Evolutionary conservation across 2,329 filamentous ascomycete genomes (phyloP), one percentile per base, ranked within the genome.

Genomic region (Sarocladiaceae sp.): DNA sequence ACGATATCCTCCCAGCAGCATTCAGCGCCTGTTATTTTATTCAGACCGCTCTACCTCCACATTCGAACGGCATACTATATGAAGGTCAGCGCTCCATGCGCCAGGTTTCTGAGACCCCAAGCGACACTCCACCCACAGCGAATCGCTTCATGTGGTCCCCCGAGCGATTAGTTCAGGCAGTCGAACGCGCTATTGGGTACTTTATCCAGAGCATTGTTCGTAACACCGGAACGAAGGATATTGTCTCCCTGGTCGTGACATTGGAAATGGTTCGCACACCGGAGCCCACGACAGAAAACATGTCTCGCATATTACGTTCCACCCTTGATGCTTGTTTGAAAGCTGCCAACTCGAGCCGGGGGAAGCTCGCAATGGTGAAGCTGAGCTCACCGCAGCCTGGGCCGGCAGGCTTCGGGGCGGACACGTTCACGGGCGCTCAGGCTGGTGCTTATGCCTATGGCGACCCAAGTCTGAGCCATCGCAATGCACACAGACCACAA

Each of bases 1-100:
- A 74, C 54, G 79, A 82, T 55, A 75, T 82, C 22, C 66, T 80
- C 18, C 77, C 81, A 60, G 77, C 78, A 0, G 75, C 77, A 2
- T 71, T 82, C 40, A 78, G 77, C 53, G 66, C 82, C 12, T 82
- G 79, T 59, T 80, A 76, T 56, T 82, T 78, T 53, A 78, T 82
- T 60, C 68, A 67, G 33, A 56, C 61, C n/a, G 60, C 60, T 2
- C 55, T 64, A 11, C 64, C 64, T 4, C 62, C 65, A 26, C 59
- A 59, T 33, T 59, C 58, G 3, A 65, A 70, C 18, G 60, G 58
- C 35, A 54, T 60, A 13, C 58, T 62, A n/a, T 57, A 65, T 23
- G 61, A 22, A 6, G 37, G 61, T 10, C 61, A 65, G 31, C 61
- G 64, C 28, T 64, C 62, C 4, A 57, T 66, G 33, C 62, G 66